Evolutionary conservation across 2,329 filamentous ascomycete species (phyloP).

Genomic region (Sporothrix euskadiensis): DNA sequence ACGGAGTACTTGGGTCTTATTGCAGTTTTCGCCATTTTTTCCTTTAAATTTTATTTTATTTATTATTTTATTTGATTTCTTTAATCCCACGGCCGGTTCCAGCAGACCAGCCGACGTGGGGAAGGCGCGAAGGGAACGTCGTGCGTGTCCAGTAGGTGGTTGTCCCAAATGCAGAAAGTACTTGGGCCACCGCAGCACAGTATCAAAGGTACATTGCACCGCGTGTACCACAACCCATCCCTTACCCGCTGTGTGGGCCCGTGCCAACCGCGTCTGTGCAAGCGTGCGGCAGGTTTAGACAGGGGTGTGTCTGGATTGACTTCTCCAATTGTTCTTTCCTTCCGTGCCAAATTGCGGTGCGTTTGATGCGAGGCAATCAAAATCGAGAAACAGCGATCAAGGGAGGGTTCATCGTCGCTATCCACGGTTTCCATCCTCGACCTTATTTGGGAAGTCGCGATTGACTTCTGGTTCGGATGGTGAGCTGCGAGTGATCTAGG

Average conservation of each 20-base stretch:
- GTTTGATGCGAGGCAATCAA: slow-evolving; percentile 19
- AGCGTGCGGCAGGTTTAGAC: slow-evolving; percentile 33
- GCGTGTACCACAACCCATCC: slow-evolving; percentile 28
- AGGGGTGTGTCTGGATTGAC: slow-evolving; percentile 30
- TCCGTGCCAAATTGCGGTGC: slow-evolving; percentile 22
- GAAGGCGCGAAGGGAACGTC: slow-evolving; percentile 21
- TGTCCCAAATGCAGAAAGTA: not conserved
- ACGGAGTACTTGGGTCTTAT: not conserved
- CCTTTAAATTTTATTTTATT: not conserved
- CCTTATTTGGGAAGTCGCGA: not conserved
- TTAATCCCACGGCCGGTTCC: slow-evolving; percentile 20
- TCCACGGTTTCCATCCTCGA: not conserved
- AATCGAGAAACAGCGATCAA: slow-evolving; percentile 8
- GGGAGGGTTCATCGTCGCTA: not conserved
- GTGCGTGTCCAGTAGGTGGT: slow-evolving; percentile 8
- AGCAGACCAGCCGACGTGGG: slow-evolving; percentile 26
- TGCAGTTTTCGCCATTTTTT: slow-evolving; percentile 17
- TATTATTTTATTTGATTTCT: not conserved
- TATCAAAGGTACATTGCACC: slow-evolving; percentile 6
- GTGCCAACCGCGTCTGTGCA: slow-evolving; percentile 35
- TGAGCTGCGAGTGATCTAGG: not conserved
- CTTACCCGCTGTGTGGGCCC: slow-evolving; percentile 34
- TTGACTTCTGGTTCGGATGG: not conserved
- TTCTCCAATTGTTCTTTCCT: slow-evolving; percentile 24
- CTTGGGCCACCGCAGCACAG: not conserved